Evolutionary conservation across 2,329 filamentous ascomycete species (phyloP).

Genomic region (Colletotrichum coccodes): DNA sequence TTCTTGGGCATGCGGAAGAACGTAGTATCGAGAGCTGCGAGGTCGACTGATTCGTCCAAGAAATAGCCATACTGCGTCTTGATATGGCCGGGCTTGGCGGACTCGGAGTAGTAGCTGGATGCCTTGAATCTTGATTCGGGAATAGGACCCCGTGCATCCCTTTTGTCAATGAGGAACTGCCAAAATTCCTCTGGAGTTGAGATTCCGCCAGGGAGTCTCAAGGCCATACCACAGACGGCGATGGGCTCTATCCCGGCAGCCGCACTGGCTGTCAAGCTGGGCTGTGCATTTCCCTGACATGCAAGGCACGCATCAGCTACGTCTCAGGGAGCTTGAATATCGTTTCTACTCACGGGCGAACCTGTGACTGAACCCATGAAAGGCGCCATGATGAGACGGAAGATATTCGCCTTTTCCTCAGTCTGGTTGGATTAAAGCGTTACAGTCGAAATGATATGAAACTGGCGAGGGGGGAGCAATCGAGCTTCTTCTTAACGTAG

Average conservation of each 20-base stretch:
- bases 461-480: neutral
- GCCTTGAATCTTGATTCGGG: conserved; percentile 36
- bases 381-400: neutral
- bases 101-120: conserved; percentile 29
- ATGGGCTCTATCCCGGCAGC: conserved; percentile 33
- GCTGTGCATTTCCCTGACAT: neutral
- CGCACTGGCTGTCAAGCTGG: neutral
- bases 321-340: neutral
- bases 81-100: conserved; percentile 35
- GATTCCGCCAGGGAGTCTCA: conserved; percentile 43
- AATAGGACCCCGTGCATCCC: conserved; percentile 35
- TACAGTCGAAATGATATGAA: too few species aligned
- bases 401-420: too few species aligned
- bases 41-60: conserved; percentile 39
- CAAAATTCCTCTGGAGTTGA: conserved; percentile 38
- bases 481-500: too few species aligned
- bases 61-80: conserved; percentile 41
- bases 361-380: neutral
- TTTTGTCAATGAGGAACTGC: conserved; percentile 38
- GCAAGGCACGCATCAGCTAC: neutral
- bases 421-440: neutral
- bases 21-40: conserved; percentile 39
- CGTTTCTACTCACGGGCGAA: neutral
- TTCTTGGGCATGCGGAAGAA: conserved; percentile 38
- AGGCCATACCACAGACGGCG: conserved; percentile 42